Evolutionary conservation across 1,139 yeast genomes (phyloP).

Genomic region (Lodderomyces elongisporus): DNA sequence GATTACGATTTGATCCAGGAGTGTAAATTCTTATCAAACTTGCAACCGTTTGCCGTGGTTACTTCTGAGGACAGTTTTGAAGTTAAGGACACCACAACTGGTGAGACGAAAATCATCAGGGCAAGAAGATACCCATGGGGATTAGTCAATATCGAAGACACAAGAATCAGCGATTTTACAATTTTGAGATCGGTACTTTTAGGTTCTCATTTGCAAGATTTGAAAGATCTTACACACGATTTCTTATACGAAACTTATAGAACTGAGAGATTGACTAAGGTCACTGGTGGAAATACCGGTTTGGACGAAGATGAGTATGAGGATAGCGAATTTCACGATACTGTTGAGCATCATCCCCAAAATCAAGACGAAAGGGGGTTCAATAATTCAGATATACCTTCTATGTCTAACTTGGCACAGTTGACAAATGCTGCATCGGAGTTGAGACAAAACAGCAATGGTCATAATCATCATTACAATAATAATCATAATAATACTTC

Average conservation of each 20-base stretch:
- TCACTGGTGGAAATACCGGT: slow-evolving; percentile 29
- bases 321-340: slow-evolving; percentile 27
- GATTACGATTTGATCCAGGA: slow-evolving; percentile 78
- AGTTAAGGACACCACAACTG: slow-evolving; percentile 48
- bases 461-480: slow-evolving; percentile 4
- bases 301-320: slow-evolving; percentile 19
- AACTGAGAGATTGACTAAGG: slow-evolving; percentile 69
- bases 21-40: slow-evolving; percentile 65
- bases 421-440: slow-evolving; percentile 27
- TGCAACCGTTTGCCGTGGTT: slow-evolving; percentile 85
- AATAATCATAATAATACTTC: no score
- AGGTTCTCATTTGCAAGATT: slow-evolving; percentile 89
- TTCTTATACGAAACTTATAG: slow-evolving; percentile 88
- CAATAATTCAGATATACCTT: slow-evolving; percentile 38
- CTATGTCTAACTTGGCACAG: slow-evolving; percentile 61
- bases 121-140: slow-evolving; percentile 98
- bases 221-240: slow-evolving; percentile 91
- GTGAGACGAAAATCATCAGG: slow-evolving; percentile 50
- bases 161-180: slow-evolving; percentile 79
- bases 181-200: slow-evolving; percentile 75
- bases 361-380: slow-evolving; percentile 3
- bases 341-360: slow-evolving; percentile 19
- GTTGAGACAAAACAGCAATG: slow-evolving; percentile 5
- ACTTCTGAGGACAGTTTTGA: slow-evolving; percentile 60
- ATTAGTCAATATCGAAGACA: slow-evolving; percentile 73